Evolutionary conservation across 768 basidiomycete genomes (phyloP).

Genomic region (Tylopilus intermedius): DNA sequence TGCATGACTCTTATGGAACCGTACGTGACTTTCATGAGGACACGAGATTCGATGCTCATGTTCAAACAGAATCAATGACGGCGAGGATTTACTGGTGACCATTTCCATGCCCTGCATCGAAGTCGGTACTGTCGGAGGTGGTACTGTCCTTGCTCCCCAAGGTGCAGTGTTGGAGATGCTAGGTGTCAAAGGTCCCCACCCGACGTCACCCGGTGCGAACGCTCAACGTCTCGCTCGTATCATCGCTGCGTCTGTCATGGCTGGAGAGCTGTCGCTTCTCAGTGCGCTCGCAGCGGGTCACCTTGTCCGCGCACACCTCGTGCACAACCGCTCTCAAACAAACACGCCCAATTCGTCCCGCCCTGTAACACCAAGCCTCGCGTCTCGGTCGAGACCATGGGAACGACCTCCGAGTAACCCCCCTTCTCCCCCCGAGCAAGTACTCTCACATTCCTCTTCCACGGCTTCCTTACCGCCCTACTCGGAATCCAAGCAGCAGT

Average conservation of each 20-base stretch:
- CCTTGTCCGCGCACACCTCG: slow-evolving; percentile 88
- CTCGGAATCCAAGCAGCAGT: slow-evolving; percentile 26
- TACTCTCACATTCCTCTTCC: slow-evolving; percentile 33
- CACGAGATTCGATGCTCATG: slow-evolving; percentile 3
- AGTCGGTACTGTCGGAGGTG: slow-evolving; percentile 96
- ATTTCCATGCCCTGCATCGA: slow-evolving; percentile 99
- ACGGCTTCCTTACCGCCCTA: slow-evolving; percentile 44
- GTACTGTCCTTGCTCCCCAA: slow-evolving; percentile 89
- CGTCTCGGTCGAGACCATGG: slow-evolving; percentile 23
- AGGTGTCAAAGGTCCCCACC: slow-evolving; percentile 86
- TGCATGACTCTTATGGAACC: slow-evolving; percentile 99
- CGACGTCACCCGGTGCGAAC: slow-evolving; percentile 81
- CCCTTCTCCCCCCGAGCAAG: slow-evolving; percentile 2
- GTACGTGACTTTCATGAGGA: slow-evolving; percentile 42
- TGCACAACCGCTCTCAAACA: slow-evolving; percentile 82
- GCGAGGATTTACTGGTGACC: slow-evolving; percentile 87
- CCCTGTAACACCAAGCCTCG: slow-evolving; percentile 53
- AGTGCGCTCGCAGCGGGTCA: slow-evolving; percentile 93
- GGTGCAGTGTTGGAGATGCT: slow-evolving; percentile 89
- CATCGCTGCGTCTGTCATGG: slow-evolving; percentile 92
- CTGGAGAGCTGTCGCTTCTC: slow-evolving; percentile 89
- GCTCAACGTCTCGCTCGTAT: slow-evolving; percentile 85
- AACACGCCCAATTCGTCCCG: slow-evolving; percentile 68
- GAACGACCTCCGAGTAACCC: slow-evolving; percentile 15
- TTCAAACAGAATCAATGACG: slow-evolving; percentile 67